A percentile compares a stretch with the other conserved stretches of the same genome.
These are phyloP conservation scores for Fraxinus floribunda DNA, from an alignment of 305 asterid genomes.

Conservation along the genomic window DNA sequence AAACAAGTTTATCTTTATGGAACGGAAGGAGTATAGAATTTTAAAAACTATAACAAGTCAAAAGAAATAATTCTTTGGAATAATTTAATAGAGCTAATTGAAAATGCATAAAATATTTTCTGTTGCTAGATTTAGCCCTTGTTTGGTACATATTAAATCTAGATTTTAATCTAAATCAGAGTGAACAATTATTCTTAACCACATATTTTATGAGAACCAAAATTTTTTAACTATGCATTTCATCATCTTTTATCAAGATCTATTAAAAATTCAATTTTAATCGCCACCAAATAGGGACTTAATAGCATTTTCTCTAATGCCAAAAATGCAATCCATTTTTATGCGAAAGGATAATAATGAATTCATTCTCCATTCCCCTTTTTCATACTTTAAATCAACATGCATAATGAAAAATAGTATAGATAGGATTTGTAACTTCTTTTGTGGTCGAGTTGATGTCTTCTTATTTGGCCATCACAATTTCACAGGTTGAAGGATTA, in stretches of 20 bases:
- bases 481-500: conserved; percentile 77
- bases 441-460: conserved; percentile 22
- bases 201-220: background rate
- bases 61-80: background rate
- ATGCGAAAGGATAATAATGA: background rate
- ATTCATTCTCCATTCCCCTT: background rate
- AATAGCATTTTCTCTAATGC: background rate
- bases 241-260: background rate
- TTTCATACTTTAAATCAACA: background rate
- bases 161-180: background rate
- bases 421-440: background rate
- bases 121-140: background rate
- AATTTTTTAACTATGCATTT: too few relatives aligned
- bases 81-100: background rate
- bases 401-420: background rate
- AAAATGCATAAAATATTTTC: background rate
- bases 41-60: background rate
- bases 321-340: conserved; percentile 4
- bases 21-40: background rate
- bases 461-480: conserved; percentile 25
- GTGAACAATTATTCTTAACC: background rate
- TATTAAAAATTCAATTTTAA: background rate
- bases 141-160: background rate
- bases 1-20: too few relatives aligned
- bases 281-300: background rate